A percentile compares a stretch with the other conserved stretches of the same genome.
Evolutionary conservation across 805 yeast species (phyloP).

Genomic region (Saturnispora sanitii): DNA sequence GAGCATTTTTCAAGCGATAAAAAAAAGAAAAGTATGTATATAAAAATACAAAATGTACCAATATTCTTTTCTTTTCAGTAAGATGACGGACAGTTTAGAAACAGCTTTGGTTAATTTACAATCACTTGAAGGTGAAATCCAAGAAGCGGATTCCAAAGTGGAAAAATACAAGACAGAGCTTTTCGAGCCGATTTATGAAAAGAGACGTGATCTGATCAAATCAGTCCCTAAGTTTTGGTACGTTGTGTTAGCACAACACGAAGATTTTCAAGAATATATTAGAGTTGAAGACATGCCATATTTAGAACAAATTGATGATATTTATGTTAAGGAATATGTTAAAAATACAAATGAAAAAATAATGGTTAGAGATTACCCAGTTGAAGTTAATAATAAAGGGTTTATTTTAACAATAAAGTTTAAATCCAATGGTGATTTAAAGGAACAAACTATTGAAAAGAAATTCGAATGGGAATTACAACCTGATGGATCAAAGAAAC

Average conservation of each 20-base stretch:
- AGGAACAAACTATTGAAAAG: conserved; percentile 53
- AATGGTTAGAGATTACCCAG: conserved; percentile 5
- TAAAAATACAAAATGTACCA: too few species aligned
- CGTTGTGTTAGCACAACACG: conserved; percentile 70
- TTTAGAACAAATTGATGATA: conserved; percentile 54
- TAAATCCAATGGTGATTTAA: conserved; percentile 34
- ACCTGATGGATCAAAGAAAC: conserved; percentile 43
- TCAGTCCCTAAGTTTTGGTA: conserved; percentile 79
- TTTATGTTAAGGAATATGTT: conserved; percentile 46
- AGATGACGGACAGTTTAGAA: conserved; percentile 7
- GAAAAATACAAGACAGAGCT: conserved; percentile 43
- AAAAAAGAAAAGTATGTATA: too few species aligned
- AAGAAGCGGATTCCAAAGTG: conserved; percentile 46
- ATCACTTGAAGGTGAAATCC: conserved; percentile 38
- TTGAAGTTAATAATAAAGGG: conserved; percentile 20
- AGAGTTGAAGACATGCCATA: conserved; percentile 68
- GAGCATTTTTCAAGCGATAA: too few species aligned
- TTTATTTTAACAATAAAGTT: conserved; percentile 56
- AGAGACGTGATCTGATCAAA: conserved; percentile 43
- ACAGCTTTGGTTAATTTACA: conserved; percentile 4
- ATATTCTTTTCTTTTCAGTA: background rate
- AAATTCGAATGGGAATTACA: conserved; percentile 38
- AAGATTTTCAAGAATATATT: conserved; percentile 75
- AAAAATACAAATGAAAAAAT: conserved; percentile 17
- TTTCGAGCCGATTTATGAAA: conserved; percentile 47